phyloP scores from a whole-genome alignment of 148 eudicot genomes.

The Rhododendron vialii region DNA sequence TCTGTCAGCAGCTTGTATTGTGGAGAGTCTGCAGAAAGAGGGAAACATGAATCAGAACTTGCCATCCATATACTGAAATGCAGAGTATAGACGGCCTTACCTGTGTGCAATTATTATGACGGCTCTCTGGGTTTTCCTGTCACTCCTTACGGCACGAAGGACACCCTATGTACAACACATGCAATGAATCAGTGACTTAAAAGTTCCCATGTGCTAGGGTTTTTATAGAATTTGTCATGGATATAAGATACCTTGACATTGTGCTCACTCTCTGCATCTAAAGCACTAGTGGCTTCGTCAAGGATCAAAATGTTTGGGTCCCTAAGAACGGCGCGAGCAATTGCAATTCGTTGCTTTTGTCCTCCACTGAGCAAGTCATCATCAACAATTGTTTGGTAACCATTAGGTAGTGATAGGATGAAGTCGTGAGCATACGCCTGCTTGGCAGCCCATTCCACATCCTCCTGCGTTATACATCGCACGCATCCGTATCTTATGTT shows the following conservation, averaged over 20 bases:
- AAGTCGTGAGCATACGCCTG: conserved; percentile 93
- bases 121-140: conserved; percentile 56
- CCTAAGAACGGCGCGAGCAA: conserved; percentile 91
- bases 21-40: conserved; percentile 64
- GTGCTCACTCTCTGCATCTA: conserved; percentile 98
- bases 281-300: conserved; percentile 39
- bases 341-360: conserved; percentile 95
- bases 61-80: conserved; percentile 4
- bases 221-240: not conserved
- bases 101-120: conserved; percentile 94
- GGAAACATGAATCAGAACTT: conserved; percentile 8
- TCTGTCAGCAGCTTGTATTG: conserved; percentile 93
- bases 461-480: conserved; percentile 61
- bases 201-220: not conserved
- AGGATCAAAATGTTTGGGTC: conserved; percentile 85
- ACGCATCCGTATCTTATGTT: conserved; percentile 88
- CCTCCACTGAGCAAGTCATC: conserved; percentile 99
- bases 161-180: conserved; percentile 56
- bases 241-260: conserved; percentile 74
- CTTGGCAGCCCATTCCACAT: conserved; percentile 92
- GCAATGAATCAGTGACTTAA: not conserved
- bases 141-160: conserved; percentile 66
- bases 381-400: conserved; percentile 88
- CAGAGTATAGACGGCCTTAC: conserved; percentile 27
- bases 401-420: conserved; percentile 74